Evolutionary conservation across 2,329 filamentous ascomycete species (phyloP), one percentile per base, ranked within the genome.

Genomic region (Sporothrix luriei): DNA sequence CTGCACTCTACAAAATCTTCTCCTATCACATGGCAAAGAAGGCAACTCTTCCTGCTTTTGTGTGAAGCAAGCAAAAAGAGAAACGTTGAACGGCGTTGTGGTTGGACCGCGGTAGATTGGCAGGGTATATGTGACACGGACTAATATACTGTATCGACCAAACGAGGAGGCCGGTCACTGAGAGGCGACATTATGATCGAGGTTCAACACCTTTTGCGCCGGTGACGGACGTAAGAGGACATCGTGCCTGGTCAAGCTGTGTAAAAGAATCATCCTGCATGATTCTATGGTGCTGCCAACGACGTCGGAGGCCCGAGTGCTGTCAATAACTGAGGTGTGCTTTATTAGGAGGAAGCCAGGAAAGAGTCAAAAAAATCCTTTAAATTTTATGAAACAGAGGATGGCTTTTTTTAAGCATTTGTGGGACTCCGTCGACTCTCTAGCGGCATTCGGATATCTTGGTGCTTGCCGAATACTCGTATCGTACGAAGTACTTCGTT

Each of bases 21-120:
- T 33, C 33, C 33, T 7, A 9, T 33, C 64, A 66, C 64, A 66
- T 66, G 64, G 49, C 64, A 66, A n/a, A 54, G n/a, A 66, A 38
- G 21, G 57, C 40, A 38, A 38, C 57, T 19, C 46, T 29, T 62
- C 46, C 21, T 46, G 16, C 3, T 49, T n/a, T 26, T 33, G 3
- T 51, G 16, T 51, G n/a, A 21, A 10, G 26, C 19, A 33, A 33
- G 38, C 46, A 33, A 21, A 29, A 21, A 33, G 11, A 38, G 19
- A 33, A 9, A 21, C 26, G 24, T 10, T n/a, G 40, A 26, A 24
- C 11, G 16, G 57, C 48, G 40, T 19, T 21, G 26, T 65, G 62
- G 46, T 65, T 51, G 62, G 62, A 19, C 62, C 62, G 62, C 62
- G 62, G 62, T 19, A 65, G 62, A 65, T 65, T 65, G 62, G 62